phyloP scores from a whole-genome alignment of 345 rosid species.

The Carallia brachiata region DNA sequence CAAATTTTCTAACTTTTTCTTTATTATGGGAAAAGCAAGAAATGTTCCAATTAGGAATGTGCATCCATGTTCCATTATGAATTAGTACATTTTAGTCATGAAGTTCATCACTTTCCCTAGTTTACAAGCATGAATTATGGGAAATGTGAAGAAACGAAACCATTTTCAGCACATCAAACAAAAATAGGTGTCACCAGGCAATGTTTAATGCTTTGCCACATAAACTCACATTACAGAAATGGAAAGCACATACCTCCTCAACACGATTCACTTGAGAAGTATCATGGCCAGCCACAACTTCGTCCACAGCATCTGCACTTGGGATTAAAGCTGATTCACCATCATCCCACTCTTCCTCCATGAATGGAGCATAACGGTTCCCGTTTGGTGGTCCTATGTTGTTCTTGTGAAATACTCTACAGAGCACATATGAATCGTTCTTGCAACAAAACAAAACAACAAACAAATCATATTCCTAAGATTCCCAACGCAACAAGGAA shows the following conservation, averaged over 20 bases:
- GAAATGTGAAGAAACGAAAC: too few species aligned
- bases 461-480: conserved; percentile 17
- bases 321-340: conserved; percentile 48
- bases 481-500: conserved; percentile 5
- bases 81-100: background rate
- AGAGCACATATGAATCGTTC: conserved; percentile 70
- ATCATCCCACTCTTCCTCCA: conserved; percentile 83
- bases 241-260: conserved; percentile 46
- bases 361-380: conserved; percentile 71
- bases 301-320: conserved; percentile 52
- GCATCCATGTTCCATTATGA: background rate
- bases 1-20: too few species aligned
- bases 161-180: too few species aligned
- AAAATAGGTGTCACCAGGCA: too few species aligned
- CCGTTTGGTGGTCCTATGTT: conserved; percentile 91
- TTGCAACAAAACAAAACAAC: conserved; percentile 27
- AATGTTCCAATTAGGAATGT: too few species aligned
- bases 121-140: too few species aligned
- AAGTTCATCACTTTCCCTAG: background rate
- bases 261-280: conserved; percentile 26
- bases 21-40: too few species aligned
- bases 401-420: conserved; percentile 88
- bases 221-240: too few species aligned
- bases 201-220: too few species aligned
- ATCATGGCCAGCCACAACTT: conserved; percentile 27